Percentiles rank a stretch among this genome's conserved stretches.
Evolutionary conservation across 2,329 filamentous ascomycete species (phyloP).

Genomic region (Zymoseptoria ardabiliae): DNA sequence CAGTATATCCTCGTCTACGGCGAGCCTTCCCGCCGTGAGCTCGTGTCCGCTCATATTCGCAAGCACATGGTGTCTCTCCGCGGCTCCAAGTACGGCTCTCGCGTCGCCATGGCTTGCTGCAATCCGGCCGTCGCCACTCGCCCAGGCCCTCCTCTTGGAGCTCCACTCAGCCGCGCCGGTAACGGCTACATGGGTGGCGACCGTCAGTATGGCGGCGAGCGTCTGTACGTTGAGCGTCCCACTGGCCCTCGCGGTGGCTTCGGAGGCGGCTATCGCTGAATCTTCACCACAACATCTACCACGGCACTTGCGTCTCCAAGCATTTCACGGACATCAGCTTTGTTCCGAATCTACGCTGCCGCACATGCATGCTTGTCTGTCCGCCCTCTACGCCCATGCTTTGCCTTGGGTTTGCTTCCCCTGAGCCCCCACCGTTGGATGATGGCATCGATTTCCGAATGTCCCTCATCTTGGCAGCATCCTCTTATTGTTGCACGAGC

Average conservation of each 20-base stretch:
- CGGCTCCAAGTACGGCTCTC: conserved; percentile 95
- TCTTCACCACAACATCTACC: conserved; percentile 2
- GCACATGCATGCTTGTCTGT: conserved; percentile 16
- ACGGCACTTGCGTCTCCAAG: background rate
- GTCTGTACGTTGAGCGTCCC: background rate
- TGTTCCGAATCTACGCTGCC: conserved; percentile 17
- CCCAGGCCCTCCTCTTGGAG: conserved; percentile 71
- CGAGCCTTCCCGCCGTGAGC: conserved; percentile 77
- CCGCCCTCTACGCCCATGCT: conserved; percentile 14
- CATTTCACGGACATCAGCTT: conserved; percentile 7
- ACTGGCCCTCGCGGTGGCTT: conserved; percentile 11
- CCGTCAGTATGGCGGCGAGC: conserved; percentile 9
- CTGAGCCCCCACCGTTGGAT: conserved; percentile 12
- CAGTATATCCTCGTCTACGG: conserved; percentile 94
- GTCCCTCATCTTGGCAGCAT: conserved; percentile 14
- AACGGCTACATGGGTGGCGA: conserved; percentile 15
- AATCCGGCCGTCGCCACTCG: conserved; percentile 86
- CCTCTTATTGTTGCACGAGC: conserved; percentile 12
- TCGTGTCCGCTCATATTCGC: conserved; percentile 85
- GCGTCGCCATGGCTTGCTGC: conserved; percentile 97
- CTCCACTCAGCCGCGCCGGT: conserved; percentile 23
- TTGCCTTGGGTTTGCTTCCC: conserved; percentile 11
- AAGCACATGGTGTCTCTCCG: conserved; percentile 99
- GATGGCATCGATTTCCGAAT: conserved; percentile 11
- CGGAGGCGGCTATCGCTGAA: conserved; percentile 20